These are phyloP conservation scores for Echeveria elegans DNA, from an alignment of 164 flowering plant genomes.

Conservation along the genomic window DNA sequence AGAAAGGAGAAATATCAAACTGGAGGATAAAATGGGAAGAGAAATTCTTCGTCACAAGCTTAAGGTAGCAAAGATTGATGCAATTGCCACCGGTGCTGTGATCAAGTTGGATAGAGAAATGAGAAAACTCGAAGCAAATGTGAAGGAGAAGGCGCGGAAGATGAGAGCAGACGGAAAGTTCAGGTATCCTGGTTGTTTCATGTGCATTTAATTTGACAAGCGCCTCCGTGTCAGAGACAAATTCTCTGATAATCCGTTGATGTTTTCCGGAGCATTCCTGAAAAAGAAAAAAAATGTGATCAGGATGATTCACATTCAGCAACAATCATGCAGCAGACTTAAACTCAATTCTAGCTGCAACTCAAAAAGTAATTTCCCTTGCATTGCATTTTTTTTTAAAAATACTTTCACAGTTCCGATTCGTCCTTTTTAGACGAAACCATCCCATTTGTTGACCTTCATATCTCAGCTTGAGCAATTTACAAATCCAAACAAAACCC, in stretches of 20 bases:
- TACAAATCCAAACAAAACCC: too few species aligned
- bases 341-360: too few species aligned
- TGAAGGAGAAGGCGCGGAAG: not conserved
- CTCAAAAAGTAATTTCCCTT: too few species aligned
- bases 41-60: not conserved
- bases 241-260: not conserved
- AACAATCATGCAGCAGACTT: too few species aligned
- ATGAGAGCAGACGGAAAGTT: not conserved
- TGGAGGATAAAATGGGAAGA: constrained; percentile 2
- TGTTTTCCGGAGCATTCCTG: too few species aligned
- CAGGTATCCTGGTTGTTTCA: not conserved
- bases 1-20: not conserved
- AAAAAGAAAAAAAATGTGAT: too few species aligned
- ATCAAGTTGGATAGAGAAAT: not conserved
- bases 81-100: not conserved
- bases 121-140: not conserved
- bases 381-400: too few species aligned
- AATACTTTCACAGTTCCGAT: too few species aligned
- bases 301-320: too few species aligned
- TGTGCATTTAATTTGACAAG: not conserved
- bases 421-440: too few species aligned
- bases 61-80: not conserved
- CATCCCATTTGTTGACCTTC: too few species aligned
- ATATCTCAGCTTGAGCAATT: too few species aligned
- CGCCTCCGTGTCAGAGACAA: not conserved